Percentiles rank a stretch among this genome's conserved stretches.
Conservation (phyloP, 2,329 filamentous ascomycete species). For the Rutstroemia sp. region DNA sequence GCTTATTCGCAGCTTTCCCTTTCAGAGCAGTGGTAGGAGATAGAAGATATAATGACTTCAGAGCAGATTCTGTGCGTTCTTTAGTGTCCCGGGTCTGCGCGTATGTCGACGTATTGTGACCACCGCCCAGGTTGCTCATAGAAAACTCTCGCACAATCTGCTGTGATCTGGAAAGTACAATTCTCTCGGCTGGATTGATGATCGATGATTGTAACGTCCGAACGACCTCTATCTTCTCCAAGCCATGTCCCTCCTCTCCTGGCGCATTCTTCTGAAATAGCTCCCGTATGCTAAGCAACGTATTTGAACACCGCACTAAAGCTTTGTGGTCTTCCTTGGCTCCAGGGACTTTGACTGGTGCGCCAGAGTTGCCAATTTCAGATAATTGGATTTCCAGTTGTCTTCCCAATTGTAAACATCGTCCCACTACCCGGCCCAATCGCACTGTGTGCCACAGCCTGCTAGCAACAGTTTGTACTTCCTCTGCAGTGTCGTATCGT, state of each 20-base stretch:
- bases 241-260: slow-evolving; percentile 67
- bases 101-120: slow-evolving; percentile 46
- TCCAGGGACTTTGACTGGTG: slow-evolving; percentile 29
- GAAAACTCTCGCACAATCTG: slow-evolving; percentile 79
- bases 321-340: slow-evolving; percentile 62
- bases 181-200: slow-evolving; percentile 63
- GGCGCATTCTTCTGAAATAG: slow-evolving; percentile 59
- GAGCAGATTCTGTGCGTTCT: slow-evolving; percentile 63
- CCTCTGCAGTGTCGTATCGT: slow-evolving; percentile 78
- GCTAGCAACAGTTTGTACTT: slow-evolving; percentile 69
- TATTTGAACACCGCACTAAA: slow-evolving; percentile 75
- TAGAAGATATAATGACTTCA: slow-evolving; percentile 72
- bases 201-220: slow-evolving; percentile 63
- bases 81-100: slow-evolving; percentile 67
- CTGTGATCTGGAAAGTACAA: slow-evolving; percentile 66
- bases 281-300: slow-evolving; percentile 67
- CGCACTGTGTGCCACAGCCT: slow-evolving; percentile 74
- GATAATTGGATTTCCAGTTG: slow-evolving; percentile 82
- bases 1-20: slow-evolving; percentile 32
- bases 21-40: slow-evolving; percentile 55
- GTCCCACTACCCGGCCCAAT: slow-evolving; percentile 66
- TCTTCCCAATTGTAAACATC: slow-evolving; percentile 73
- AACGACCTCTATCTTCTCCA: slow-evolving; percentile 68
- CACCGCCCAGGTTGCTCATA: slow-evolving; percentile 49
- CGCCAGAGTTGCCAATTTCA: slow-evolving; percentile 45